Conservation (phyloP, 306 rosid genomes). For the Corylus avellana region DNA sequence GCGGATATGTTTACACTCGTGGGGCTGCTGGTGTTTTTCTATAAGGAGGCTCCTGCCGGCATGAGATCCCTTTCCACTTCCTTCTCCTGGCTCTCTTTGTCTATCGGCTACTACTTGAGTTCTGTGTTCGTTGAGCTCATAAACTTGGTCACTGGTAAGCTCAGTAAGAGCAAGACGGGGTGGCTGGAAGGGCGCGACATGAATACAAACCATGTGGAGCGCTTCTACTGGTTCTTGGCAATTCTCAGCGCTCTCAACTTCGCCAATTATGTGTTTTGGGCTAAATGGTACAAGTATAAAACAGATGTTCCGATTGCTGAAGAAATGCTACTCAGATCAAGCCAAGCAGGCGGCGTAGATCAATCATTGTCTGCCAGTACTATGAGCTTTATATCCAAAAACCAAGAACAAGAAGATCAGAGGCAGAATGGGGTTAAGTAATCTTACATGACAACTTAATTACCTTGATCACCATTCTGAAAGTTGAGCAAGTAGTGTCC, state of each 20-base stretch:
- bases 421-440: not conserved
- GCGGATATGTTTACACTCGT: constrained; percentile 64
- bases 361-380: constrained; percentile 13
- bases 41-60: constrained; percentile 55
- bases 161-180: constrained; percentile 38
- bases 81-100: constrained; percentile 48
- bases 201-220: constrained; percentile 40
- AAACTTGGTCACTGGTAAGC: constrained; percentile 33
- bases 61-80: constrained; percentile 58
- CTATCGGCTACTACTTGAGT: constrained; percentile 55
- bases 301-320: constrained; percentile 26
- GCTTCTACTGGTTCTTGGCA: constrained; percentile 55
- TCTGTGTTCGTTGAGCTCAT: constrained; percentile 45
- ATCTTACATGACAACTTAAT: not conserved
- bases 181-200: constrained; percentile 54
- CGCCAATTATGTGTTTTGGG: constrained; percentile 39
- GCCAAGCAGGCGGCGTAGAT: not conserved
- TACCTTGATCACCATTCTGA: too few relatives aligned
- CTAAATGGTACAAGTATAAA: constrained; percentile 59
- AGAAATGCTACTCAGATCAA: constrained; percentile 11
- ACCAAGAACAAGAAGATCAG: constrained; percentile 12
- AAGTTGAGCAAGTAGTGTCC: too few relatives aligned
- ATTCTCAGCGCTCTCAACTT: constrained; percentile 52
- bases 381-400: constrained; percentile 9
- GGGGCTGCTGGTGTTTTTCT: constrained; percentile 60